Percentiles rank a stretch among this genome's conserved stretches.
Evolutionary conservation across 1,139 yeast species (phyloP).

Genomic region (Yamadazyma trypodendri): DNA sequence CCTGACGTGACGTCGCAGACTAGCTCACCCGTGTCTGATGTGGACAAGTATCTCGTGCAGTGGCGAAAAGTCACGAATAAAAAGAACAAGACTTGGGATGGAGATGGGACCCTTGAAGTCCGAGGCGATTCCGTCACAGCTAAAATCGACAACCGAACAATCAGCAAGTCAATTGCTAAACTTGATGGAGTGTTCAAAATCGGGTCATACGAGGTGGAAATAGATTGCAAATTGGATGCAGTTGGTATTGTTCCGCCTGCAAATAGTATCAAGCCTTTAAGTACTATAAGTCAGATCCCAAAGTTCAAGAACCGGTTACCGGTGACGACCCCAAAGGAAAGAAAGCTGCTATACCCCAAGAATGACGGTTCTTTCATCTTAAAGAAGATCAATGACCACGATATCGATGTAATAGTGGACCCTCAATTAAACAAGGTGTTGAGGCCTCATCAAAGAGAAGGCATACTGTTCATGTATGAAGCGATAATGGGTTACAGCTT

Average conservation of each 20-base stretch:
- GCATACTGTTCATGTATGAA: constrained; percentile 75
- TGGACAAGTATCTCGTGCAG: constrained; percentile 33
- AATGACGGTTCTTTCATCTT: constrained; percentile 15
- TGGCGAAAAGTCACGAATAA: constrained; percentile 73
- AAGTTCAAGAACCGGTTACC: constrained; percentile 9
- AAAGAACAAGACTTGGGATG: constrained; percentile 94
- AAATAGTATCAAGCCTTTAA: not conserved
- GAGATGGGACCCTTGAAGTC: constrained; percentile 64
- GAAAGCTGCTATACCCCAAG: constrained; percentile 12
- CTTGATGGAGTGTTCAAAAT: constrained; percentile 44
- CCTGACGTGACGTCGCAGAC: no score
- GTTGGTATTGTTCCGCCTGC: constrained; percentile 8
- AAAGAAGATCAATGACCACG: constrained; percentile 7
- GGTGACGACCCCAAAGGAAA: constrained; percentile 4
- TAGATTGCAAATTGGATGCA: constrained; percentile 42
- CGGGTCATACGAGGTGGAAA: constrained; percentile 55
- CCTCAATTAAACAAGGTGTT: constrained; percentile 55
- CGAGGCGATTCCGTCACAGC: constrained; percentile 9
- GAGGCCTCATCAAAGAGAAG: constrained; percentile 85
- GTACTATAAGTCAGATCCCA: constrained; percentile 2
- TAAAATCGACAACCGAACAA: constrained; percentile 12
- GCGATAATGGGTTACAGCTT: constrained; percentile 69
- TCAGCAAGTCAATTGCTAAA: constrained; percentile 15
- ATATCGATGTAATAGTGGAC: constrained; percentile 66
- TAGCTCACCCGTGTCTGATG: no score